Conservation (phyloP, 495 filamentous ascomycete genomes). For the Neurospora sp. region DNA sequence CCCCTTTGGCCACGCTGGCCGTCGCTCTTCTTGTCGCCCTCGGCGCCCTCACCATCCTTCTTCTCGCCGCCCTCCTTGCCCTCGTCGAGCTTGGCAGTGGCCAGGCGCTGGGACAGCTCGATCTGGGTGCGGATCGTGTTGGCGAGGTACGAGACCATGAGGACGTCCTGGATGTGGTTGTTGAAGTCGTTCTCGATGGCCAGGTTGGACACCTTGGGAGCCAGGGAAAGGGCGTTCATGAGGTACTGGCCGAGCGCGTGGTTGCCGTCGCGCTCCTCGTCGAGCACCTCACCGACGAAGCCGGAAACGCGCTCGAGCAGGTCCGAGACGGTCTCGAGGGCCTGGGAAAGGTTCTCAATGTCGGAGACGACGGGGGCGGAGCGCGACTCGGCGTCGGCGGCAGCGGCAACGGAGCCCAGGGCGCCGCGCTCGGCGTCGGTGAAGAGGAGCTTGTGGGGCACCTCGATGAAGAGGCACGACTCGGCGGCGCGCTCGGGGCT, state of each 20-base stretch:
- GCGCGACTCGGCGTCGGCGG: constrained; percentile 68
- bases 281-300: constrained; percentile 74
- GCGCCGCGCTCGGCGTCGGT: constrained; percentile 89
- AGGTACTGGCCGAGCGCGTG: constrained; percentile 89
- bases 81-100: constrained; percentile 68
- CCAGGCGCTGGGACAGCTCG: constrained; percentile 87
- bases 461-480: constrained; percentile 90
- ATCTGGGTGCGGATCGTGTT: constrained; percentile 99
- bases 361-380: constrained; percentile 65
- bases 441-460: constrained; percentile 77
- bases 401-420: constrained; percentile 72
- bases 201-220: constrained; percentile 81
- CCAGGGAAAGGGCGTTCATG: constrained; percentile 80
- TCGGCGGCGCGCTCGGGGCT: constrained; percentile 90
- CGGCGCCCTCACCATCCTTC: constrained; percentile 27
- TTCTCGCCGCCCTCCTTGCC: constrained; percentile 39
- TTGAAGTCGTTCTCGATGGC: constrained; percentile 97
- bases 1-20: constrained; percentile 10
- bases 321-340: constrained; percentile 72
- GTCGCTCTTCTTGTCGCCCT: constrained; percentile 18
- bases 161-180: constrained; percentile 97
- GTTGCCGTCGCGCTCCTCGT: constrained; percentile 53
- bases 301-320: constrained; percentile 83
- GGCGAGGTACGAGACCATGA: constrained; percentile 91
- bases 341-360: constrained; percentile 74